Base-by-base conservation (phyloP, 176 grass and related monocot species). In the Tillandsia leiboldiana region DNA sequence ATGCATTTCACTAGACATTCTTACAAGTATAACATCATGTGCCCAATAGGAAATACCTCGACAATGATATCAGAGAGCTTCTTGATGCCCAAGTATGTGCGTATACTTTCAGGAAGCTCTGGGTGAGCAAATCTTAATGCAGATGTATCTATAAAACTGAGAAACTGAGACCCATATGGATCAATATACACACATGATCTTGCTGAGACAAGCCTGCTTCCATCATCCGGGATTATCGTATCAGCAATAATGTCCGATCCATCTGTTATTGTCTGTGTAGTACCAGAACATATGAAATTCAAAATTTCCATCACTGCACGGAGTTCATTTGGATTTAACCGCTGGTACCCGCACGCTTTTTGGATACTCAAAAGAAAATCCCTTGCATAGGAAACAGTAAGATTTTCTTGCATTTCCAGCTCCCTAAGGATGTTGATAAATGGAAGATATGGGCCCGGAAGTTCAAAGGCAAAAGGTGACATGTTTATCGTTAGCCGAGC, bases 381-480 rank as follows among this genome's bases (percentile, higher is more conserved):
- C 75, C 77, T 92, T 72, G 93, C 93, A 78, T 85, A 96, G 12
- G 81, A 87, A 65, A 83, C 68, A 22, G 86, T 85, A 80, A 96
- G 89, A 68, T 52, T 89, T 72, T 96, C 86, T 50, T 96, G 89
- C 86, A 90, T 92, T 48, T 86, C 93, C 18, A 92, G 71, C 78
- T 96, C 93, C 81, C 87, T 90, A 74, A 96, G 83, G 80, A 96
- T 84, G 63, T 83, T 70, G 26, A 92, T 83, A 69, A 78, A 96
- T 68, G 88, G 83, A 63, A 96, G 88, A 80, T 92, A 92, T 28
- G 65, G 65, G 78, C 76, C 85, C 67, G 89, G 86, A 50, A 96
- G 89, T 73, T 96, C 93, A 74, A 96, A 96, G 80, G 86, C 89
- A 83, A 96, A 96, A 69, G 89, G 93, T 53, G 89, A 92, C 86